These are phyloP conservation scores for Venturia aucupariae DNA, from an alignment of 2,329 filamentous ascomycete genomes.

Conservation along the genomic window DNA sequence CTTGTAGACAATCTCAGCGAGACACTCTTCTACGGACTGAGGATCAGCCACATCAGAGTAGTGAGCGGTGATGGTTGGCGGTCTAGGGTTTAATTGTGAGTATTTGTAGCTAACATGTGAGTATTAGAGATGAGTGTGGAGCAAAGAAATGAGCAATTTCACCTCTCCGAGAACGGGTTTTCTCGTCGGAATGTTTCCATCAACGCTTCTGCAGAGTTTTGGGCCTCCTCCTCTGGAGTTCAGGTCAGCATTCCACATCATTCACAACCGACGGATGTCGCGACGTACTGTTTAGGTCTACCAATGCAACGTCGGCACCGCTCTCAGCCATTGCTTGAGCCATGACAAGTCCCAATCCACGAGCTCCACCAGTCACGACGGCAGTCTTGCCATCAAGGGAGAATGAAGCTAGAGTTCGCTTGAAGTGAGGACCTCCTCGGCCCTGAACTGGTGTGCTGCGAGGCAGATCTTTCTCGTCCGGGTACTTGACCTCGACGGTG, in stretches of 20 bases:
- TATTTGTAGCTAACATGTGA: background rate
- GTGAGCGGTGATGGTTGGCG: conserved; percentile 81
- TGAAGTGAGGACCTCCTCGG: conserved; percentile 70
- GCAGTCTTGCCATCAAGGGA: conserved; percentile 76
- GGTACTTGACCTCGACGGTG: conserved; percentile 68
- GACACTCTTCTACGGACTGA: conserved; percentile 64
- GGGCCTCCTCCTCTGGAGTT: conserved; percentile 66
- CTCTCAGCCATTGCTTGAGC: conserved; percentile 82
- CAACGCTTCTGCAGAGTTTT: conserved; percentile 64
- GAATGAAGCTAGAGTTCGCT: conserved; percentile 77
- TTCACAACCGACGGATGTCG: background rate
- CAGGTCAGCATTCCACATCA: conserved; percentile 6
- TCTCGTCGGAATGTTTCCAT: conserved; percentile 68
- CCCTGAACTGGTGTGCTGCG: conserved; percentile 62
- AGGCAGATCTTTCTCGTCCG: conserved; percentile 63
- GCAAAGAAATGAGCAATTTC: conserved; percentile 18
- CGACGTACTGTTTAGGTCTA: conserved; percentile 78
- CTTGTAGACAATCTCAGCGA: conserved; percentile 57
- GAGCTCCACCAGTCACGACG: conserved; percentile 81
- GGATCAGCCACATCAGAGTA: conserved; percentile 79
- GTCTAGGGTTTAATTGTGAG: conserved; percentile 15
- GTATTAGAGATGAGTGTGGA: background rate
- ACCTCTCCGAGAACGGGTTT: conserved; percentile 66
- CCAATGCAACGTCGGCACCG: conserved; percentile 81
- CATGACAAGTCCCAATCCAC: conserved; percentile 86